Evolutionary conservation across 2,329 filamentous ascomycete genomes (phyloP).

Genomic region (Stromatinia cepivora): DNA sequence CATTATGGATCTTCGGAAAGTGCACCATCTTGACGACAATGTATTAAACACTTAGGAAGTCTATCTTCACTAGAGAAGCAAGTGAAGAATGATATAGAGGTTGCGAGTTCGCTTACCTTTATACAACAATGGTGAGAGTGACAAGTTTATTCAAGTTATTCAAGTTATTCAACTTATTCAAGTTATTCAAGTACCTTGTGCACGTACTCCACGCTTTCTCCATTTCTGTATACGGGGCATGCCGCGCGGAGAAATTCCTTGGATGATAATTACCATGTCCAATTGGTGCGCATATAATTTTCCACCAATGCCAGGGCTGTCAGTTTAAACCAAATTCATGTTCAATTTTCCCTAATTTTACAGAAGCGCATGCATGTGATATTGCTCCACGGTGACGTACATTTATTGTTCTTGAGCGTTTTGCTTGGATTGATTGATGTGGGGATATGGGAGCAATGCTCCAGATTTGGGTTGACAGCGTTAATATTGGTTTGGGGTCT

Average conservation of each 20-base stretch:
- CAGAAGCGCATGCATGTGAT: slow-evolving; percentile 6
- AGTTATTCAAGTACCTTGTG: too few species aligned
- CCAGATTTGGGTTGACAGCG: background rate
- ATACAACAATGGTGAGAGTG: background rate
- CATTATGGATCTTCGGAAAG: slow-evolving; percentile 31
- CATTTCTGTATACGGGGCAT: background rate
- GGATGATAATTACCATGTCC: background rate
- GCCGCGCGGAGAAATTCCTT: background rate
- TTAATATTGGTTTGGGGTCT: slow-evolving; percentile 14
- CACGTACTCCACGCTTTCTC: background rate
- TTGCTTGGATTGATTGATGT: background rate
- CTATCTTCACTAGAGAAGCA: background rate
- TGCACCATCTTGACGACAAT: slow-evolving; percentile 22
- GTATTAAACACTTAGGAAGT: slow-evolving; percentile 8
- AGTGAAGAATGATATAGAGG: background rate
- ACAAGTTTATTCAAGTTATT: too few species aligned
- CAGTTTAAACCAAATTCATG: background rate
- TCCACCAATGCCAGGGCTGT: background rate
- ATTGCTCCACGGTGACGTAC: slow-evolving; percentile 2
- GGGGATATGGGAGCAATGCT: background rate
- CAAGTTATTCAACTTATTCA: too few species aligned
- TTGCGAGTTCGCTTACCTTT: background rate
- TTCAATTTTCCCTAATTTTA: background rate
- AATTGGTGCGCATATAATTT: slow-evolving; percentile 18
- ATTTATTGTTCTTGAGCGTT: background rate